Conservation (phyloP, 768 basidiomycete species). For the Gloeopeniophorella convolvens region DNA sequence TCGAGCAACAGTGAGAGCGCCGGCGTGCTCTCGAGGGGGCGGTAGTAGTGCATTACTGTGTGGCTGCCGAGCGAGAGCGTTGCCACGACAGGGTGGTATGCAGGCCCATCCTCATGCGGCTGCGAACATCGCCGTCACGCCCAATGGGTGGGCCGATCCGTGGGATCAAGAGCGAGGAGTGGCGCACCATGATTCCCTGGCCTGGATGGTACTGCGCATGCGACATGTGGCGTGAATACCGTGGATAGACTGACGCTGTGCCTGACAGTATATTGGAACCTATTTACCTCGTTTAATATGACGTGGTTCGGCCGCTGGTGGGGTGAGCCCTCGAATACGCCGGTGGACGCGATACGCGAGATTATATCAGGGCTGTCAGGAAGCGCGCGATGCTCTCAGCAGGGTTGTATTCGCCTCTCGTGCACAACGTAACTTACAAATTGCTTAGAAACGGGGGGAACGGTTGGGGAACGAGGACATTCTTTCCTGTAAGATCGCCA, state of each 20-base stretch:
- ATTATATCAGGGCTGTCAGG: slow-evolving; percentile 69
- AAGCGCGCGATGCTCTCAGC: slow-evolving; percentile 2
- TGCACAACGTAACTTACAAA: too few relatives aligned
- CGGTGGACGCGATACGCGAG: slow-evolving; percentile 56
- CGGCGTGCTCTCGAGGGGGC: slow-evolving; percentile 56
- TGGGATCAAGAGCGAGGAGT: slow-evolving; percentile 3
- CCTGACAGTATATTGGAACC: not conserved
- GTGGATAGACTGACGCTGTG: slow-evolving; percentile 1
- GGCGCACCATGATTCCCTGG: slow-evolving; percentile 85
- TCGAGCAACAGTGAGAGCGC: slow-evolving; percentile 73
- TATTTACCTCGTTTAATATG: slow-evolving; percentile 76
- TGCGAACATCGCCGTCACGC: too few relatives aligned
- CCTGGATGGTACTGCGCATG: slow-evolving; percentile 65
- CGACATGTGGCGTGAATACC: slow-evolving; percentile 16
- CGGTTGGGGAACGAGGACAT: slow-evolving; percentile 57
- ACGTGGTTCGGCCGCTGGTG: slow-evolving; percentile 79
- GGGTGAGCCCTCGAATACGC: slow-evolving; percentile 55
- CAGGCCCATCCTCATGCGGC: slow-evolving; percentile 92
- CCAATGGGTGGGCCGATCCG: too few relatives aligned
- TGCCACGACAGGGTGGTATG: slow-evolving; percentile 81
- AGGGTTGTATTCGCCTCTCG: slow-evolving; percentile 1
- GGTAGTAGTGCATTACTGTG: slow-evolving; percentile 76
- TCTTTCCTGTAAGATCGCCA: slow-evolving; percentile 68
- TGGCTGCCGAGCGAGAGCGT: slow-evolving; percentile 89
- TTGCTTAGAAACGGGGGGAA: slow-evolving; percentile 63